Evolutionary conservation across 1,284 basidiomycete genomes (phyloP), one percentile per base, ranked within the genome.

Genomic region (Ceratobasidium sp.): DNA sequence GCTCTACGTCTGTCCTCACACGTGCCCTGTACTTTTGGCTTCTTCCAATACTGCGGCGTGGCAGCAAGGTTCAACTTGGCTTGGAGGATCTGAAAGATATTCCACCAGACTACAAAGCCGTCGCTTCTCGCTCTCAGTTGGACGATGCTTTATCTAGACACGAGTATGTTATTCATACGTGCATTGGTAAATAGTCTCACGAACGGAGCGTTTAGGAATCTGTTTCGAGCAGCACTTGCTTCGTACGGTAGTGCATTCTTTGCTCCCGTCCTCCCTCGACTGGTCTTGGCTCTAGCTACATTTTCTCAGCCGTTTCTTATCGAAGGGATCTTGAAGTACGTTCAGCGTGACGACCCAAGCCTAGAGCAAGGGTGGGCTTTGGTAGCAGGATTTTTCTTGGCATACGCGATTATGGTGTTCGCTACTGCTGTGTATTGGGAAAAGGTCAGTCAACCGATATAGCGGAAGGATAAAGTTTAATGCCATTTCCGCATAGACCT

Each of bases 361-460:
- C 28, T 47, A n/a, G 64, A 33, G 31, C 47, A 66, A 37, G 65
- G 54, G 26, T 20, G 8, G 47, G 63, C 61, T 67, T 8, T 76
- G 1, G 28, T 76, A 17, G 35, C 26, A 20, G 26, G 65, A 3
- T 49, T 51, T 42, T 45, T 54, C 17, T 17, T 60, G n/a, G 75
- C 33, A 17, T 76, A 39, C 51, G 75, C 64, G 15, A 42, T 47
- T 45, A 42, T 68, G 0, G 51, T 54, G 13, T 49, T 58, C 47
- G 33, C 54, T 69, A 76, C 64, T 31, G 42, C 64, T 13, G 45
- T 66, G 17, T 66, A 51, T n/a, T 66, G 64, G 64, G 64, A 66
- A 66, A 66, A 66, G 47, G 64, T 51, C 10, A n/a, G 64, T 51
- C 4, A 37, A 13, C 17, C 26, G 11, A 10, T n/a, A 5, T n/a